Evolutionary conservation across 2,329 filamentous ascomycete genomes (phyloP).

Genomic region (Orbilia ellipsospora): DNA sequence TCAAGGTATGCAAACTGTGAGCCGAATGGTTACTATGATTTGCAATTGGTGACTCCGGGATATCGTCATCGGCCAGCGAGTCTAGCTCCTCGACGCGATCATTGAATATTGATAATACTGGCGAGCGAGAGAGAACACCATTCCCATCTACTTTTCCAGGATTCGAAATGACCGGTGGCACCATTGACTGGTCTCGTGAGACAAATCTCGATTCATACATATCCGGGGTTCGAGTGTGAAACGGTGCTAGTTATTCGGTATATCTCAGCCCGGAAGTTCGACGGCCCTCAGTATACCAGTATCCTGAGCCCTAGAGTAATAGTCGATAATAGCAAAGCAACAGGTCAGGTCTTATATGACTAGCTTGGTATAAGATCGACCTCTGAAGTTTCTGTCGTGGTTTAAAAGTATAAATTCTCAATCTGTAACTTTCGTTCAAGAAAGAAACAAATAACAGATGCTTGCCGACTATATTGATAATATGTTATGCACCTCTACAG

Average conservation of each 20-base stretch:
- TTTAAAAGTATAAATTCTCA: no score
- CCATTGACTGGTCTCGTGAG: conserved; percentile 18
- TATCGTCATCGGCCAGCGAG: conserved; percentile 47
- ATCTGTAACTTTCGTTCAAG: no score
- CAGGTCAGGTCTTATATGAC: no score
- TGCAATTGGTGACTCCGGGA: conserved; percentile 15
- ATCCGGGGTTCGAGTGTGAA: not conserved
- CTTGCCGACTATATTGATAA: no score
- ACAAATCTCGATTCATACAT: conserved; percentile 50
- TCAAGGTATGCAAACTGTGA: conserved; percentile 70
- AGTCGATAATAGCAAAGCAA: no score
- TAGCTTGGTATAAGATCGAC: no score
- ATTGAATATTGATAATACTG: conserved; percentile 56
- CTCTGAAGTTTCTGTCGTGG: no score
- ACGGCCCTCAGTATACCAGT: no score
- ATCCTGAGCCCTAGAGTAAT: no score
- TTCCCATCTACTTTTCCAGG: conserved; percentile 7
- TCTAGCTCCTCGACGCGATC: conserved; percentile 62
- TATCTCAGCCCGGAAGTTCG: no score
- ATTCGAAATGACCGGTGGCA: not conserved
- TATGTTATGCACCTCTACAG: not conserved
- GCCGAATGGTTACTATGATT: conserved; percentile 58
- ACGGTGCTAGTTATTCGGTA: no score
- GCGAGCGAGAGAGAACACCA: conserved; percentile 32
- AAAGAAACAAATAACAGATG: no score